Evolutionary conservation across 2,329 filamentous ascomycete genomes (phyloP).

Genomic region (Lachnellula cervina): DNA sequence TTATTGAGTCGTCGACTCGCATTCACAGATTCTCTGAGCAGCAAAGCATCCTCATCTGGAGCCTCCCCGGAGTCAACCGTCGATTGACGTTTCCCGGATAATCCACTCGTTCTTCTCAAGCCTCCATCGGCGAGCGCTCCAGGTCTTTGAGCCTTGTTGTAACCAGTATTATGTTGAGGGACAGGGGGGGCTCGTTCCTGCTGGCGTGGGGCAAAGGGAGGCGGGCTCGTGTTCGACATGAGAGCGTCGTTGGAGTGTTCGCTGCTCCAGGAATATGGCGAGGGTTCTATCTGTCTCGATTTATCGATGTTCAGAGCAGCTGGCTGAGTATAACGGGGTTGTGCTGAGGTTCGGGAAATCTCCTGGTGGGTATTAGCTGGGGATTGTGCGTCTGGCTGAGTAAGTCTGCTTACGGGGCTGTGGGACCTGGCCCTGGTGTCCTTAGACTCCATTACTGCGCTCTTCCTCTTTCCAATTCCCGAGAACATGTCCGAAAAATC

Average conservation of each 20-base stretch:
- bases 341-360: conserved; percentile 15
- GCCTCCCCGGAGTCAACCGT: conserved; percentile 24
- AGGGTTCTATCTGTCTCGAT: conserved; percentile 22
- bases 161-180: conserved; percentile 15
- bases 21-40: conserved; percentile 29
- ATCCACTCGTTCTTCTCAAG: conserved; percentile 29
- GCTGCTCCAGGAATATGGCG: conserved; percentile 30
- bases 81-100: conserved; percentile 24
- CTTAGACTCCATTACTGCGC: conserved; percentile 23
- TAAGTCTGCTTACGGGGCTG: conserved; percentile 24
- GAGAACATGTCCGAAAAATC: conserved; percentile 34
- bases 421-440: conserved; percentile 19
- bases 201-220: conserved; percentile 11
- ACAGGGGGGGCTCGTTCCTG: conserved; percentile 21
- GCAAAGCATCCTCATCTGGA: conserved; percentile 30
- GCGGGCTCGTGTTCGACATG: conserved; percentile 27
- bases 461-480: conserved; percentile 29
- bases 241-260: conserved; percentile 29
- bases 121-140: conserved; percentile 14
- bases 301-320: conserved; percentile 27
- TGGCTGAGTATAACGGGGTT: conserved; percentile 22
- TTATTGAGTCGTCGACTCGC: conserved; percentile 27
- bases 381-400: background rate
- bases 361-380: conserved; percentile 19
- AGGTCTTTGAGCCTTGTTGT: conserved; percentile 15